Percentiles rank a stretch among this genome's conserved stretches.
Conservation (phyloP, 345 rosid genomes). For the Leavenworthia alabamica region DNA sequence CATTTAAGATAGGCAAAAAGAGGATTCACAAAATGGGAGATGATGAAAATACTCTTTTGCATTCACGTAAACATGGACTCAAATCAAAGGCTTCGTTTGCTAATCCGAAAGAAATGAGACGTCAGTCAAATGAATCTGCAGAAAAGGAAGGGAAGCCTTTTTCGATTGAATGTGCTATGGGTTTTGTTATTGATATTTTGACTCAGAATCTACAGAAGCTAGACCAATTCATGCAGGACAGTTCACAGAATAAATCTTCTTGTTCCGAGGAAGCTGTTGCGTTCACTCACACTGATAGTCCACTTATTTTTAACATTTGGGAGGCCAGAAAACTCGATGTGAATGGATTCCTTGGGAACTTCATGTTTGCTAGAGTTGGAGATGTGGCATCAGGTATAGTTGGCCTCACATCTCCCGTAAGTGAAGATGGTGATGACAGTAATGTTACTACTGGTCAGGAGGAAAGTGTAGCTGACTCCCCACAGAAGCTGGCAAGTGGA, state of each 20-base stretch:
- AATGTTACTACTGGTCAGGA: slow-evolving; percentile 39
- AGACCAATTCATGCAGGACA: slow-evolving; percentile 45
- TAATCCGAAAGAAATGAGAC: slow-evolving; percentile 28
- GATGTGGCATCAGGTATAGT: slow-evolving; percentile 72
- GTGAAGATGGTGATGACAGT: slow-evolving; percentile 54
- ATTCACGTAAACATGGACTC: slow-evolving; percentile 21
- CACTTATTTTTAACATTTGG: slow-evolving; percentile 53
- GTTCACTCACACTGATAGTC: slow-evolving; percentile 39
- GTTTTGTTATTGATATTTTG: slow-evolving; percentile 51
- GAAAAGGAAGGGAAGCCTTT: slow-evolving; percentile 38
- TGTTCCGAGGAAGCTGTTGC: slow-evolving; percentile 23
- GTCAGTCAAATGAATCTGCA: slow-evolving; percentile 8
- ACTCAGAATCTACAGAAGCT: slow-evolving; percentile 57
- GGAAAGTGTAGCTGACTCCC: slow-evolving; percentile 48
- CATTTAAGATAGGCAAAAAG: slow-evolving; percentile 48
- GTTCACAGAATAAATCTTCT: slow-evolving; percentile 24
- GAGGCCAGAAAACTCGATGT: slow-evolving; percentile 72
- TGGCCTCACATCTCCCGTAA: slow-evolving; percentile 56
- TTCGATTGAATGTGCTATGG: slow-evolving; percentile 46
- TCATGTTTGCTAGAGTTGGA: slow-evolving; percentile 89
- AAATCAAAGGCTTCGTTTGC: slow-evolving; percentile 31
- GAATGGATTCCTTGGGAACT: slow-evolving; percentile 71
- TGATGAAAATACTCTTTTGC: slow-evolving; percentile 33
- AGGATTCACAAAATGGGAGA: slow-evolving; percentile 37
- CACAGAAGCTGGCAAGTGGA: slow-evolving; percentile 71